Evolutionary conservation across 2,329 filamentous ascomycete genomes (phyloP), one percentile per base, ranked within the genome.

Genomic region (Ascochyta clinopodiicola): DNA sequence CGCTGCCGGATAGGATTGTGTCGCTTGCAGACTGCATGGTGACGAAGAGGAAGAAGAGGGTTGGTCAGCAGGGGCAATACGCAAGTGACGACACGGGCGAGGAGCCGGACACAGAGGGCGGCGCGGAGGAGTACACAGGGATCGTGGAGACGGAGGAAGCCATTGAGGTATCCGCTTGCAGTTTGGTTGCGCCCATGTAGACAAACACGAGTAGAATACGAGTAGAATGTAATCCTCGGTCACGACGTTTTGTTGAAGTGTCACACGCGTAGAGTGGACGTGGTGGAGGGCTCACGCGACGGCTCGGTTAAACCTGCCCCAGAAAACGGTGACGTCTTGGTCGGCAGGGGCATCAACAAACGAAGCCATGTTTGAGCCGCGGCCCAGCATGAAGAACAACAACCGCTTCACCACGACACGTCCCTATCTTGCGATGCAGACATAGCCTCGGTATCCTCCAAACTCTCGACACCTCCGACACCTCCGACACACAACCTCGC

Each of bases 301-400:
- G 19, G 40, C 39, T 44, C 51, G 52, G 52, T 12, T 50, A 15
- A 24, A 42, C 35, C 22, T 55, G 45, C 45, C 40, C n/a, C 31
- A 12, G 36, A 21, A 31, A 42, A 42, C 35, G 19, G 45, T 50
- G 46, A 45, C 46, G 52, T 55, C 52, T 46, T 39, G 27, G 51
- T 44, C 51, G 51, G 51, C 51, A 53, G 15, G 38, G 44, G 35
- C 35, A 44, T 54, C 44, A 49, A 49, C 51, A 55, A 49, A 45
- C 51, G 44, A 24, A 4, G 32, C 34, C 31, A 29, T 35, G 4
- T 17, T 5, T 19, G 37, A 48, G 51, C 52, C 52, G 52, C 52
- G 52, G 52, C 22, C 15, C 51, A 36, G 5, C 13, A 36, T 4
- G 37, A n/a, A 21, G n/a, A 21, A 22, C 25, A 13, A 13, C 22